Conservation (phyloP, 257 asterid species). For the Prunella vulgaris region DNA sequence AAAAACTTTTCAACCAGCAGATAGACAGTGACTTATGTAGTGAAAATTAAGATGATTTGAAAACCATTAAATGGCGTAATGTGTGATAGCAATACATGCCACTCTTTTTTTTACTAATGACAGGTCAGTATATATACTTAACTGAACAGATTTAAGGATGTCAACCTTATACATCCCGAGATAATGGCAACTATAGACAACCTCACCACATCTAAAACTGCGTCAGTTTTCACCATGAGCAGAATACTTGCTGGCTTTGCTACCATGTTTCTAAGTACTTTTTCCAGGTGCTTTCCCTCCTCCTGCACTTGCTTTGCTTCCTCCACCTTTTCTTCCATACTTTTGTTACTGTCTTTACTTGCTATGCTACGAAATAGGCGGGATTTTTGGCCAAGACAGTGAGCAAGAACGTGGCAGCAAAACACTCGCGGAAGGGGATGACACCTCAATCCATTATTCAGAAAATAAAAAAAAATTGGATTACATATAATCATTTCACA, state of each 20-base stretch:
- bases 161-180: no score
- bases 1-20: background rate
- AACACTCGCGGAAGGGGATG: no score
- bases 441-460: no score
- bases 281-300: slow-evolving; percentile 20
- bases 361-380: no score
- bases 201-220: background rate
- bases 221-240: slow-evolving; percentile 14
- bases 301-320: slow-evolving; percentile 15
- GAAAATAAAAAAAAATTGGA: no score
- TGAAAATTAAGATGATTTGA: background rate
- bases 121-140: background rate
- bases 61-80: no score
- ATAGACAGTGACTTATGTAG: background rate
- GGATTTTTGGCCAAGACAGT: no score
- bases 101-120: background rate
- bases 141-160: background rate
- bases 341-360: no score
- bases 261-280: slow-evolving; percentile 29
- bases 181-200: background rate
- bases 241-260: slow-evolving; percentile 22
- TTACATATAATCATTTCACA: no score
- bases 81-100: no score
- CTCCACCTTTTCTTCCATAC: slow-evolving; percentile 25
- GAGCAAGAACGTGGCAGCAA: no score